Conservation (phyloP, 2,329 filamentous ascomycete species). For the Botrytis galanthina region DNA sequence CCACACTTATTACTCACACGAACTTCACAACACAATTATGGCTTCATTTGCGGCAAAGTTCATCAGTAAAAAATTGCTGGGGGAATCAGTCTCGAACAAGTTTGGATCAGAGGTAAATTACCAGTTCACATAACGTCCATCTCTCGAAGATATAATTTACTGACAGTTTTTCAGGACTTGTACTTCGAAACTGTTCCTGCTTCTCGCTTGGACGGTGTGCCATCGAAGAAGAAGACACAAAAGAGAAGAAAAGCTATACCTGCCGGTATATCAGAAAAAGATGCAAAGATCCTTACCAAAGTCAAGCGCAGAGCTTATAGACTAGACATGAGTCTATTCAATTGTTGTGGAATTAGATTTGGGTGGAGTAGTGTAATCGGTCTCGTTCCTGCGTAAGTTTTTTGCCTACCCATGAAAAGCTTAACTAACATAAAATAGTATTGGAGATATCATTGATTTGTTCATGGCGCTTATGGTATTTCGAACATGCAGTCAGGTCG, state of each 20-base stretch:
- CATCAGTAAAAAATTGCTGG: slow-evolving; percentile 56
- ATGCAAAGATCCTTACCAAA: slow-evolving; percentile 77
- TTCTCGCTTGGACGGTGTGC: slow-evolving; percentile 63
- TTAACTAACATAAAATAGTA: slow-evolving; percentile 44
- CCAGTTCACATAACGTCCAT: neutral
- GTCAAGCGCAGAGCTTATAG: slow-evolving; percentile 83
- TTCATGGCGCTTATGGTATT: slow-evolving; percentile 75
- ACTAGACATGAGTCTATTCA: slow-evolving; percentile 82
- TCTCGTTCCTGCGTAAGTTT: slow-evolving; percentile 72
- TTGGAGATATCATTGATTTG: slow-evolving; percentile 73
- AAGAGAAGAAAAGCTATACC: slow-evolving; percentile 84
- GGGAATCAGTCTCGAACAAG: slow-evolving; percentile 56
- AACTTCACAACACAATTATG: slow-evolving; percentile 45
- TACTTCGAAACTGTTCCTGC: slow-evolving; percentile 83
- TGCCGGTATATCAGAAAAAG: slow-evolving; percentile 76
- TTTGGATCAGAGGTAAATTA: slow-evolving; percentile 54
- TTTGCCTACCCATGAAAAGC: slow-evolving; percentile 21
- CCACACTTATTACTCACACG: neutral
- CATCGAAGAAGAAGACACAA: slow-evolving; percentile 66
- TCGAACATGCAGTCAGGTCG: slow-evolving; percentile 67
- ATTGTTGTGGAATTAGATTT: slow-evolving; percentile 75
- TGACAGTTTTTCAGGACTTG: slow-evolving; percentile 63
- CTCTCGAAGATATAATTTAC: slow-evolving; percentile 10
- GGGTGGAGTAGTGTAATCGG: slow-evolving; percentile 89
- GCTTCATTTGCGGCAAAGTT: slow-evolving; percentile 52